Evolutionary conservation across 169 alveolate species (phyloP).

Genomic region (Sarcocystis neurona): DNA sequence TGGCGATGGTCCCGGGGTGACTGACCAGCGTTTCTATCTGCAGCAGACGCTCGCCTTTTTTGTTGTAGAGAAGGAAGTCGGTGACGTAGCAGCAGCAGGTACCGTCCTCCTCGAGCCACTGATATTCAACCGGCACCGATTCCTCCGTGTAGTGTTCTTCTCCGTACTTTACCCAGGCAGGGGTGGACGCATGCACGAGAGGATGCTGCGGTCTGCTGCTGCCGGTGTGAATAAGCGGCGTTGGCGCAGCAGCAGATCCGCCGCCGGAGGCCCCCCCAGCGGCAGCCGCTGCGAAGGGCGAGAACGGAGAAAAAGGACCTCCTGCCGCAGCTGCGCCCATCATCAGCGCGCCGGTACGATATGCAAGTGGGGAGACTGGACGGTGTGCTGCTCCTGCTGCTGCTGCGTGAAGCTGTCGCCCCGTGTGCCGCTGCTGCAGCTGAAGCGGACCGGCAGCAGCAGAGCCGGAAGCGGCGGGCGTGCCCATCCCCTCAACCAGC

Average conservation of each 20-base stretch:
- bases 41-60: conserved; percentile 49
- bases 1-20: background rate
- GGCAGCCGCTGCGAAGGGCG: conserved; percentile 20
- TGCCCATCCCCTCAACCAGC: background rate
- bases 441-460: background rate
- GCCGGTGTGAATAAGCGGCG: conserved; percentile 17
- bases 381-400: conserved; percentile 25
- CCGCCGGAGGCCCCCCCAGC: conserved; percentile 2
- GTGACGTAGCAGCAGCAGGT: conserved; percentile 45
- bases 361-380: background rate
- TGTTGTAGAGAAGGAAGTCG: conserved; percentile 53
- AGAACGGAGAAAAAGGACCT: background rate
- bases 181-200: conserved; percentile 34
- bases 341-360: background rate
- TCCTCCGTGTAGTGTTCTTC: conserved; percentile 45
- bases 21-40: conserved; percentile 51
- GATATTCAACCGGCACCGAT: conserved; percentile 41
- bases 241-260: background rate
- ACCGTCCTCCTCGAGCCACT: conserved; percentile 51
- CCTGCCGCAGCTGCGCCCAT: background rate
- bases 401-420: background rate
- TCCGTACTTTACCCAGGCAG: conserved; percentile 52
- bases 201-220: conserved; percentile 48
- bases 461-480: background rate
- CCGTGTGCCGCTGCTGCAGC: background rate